These are phyloP conservation scores for Lipomyces starkeyi DNA, from an alignment of 805 yeast species.

Conservation along the genomic window DNA sequence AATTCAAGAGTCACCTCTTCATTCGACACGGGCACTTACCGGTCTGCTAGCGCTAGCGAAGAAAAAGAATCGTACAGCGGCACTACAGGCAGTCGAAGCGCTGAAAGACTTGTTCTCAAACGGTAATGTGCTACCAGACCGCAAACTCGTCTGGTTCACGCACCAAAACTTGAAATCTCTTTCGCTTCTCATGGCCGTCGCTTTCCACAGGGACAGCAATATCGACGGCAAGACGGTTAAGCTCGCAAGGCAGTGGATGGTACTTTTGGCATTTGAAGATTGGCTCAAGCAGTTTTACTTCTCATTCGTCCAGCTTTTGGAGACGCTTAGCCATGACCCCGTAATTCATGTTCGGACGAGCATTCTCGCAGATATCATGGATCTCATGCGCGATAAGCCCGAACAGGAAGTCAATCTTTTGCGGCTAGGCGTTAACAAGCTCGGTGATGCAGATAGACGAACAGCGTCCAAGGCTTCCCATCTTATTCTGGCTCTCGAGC, in stretches of 20 bases:
- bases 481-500: slow-evolving; percentile 77
- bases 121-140: slow-evolving; percentile 80
- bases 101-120: slow-evolving; percentile 83
- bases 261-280: slow-evolving; percentile 86
- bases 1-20: slow-evolving; percentile 94
- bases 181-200: slow-evolving; percentile 47
- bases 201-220: neutral
- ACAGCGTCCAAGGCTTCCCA: slow-evolving; percentile 89
- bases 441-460: slow-evolving; percentile 91
- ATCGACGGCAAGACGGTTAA: slow-evolving; percentile 43
- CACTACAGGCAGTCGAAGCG: slow-evolving; percentile 87
- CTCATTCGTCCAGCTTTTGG: slow-evolving; percentile 75
- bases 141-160: slow-evolving; percentile 79
- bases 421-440: slow-evolving; percentile 86
- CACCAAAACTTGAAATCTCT: slow-evolving; percentile 55
- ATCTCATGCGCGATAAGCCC: slow-evolving; percentile 81
- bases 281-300: slow-evolving; percentile 79
- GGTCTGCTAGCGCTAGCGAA: slow-evolving; percentile 77
- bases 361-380: slow-evolving; percentile 76
- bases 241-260: slow-evolving; percentile 59
- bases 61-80: slow-evolving; percentile 91
- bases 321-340: slow-evolving; percentile 85
- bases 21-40: slow-evolving; percentile 82
- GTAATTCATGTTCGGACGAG: slow-evolving; percentile 85
- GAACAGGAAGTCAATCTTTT: slow-evolving; percentile 95